Base-by-base conservation (phyloP, 1,139 yeast genomes). In the Protomyces gravidus region DNA sequence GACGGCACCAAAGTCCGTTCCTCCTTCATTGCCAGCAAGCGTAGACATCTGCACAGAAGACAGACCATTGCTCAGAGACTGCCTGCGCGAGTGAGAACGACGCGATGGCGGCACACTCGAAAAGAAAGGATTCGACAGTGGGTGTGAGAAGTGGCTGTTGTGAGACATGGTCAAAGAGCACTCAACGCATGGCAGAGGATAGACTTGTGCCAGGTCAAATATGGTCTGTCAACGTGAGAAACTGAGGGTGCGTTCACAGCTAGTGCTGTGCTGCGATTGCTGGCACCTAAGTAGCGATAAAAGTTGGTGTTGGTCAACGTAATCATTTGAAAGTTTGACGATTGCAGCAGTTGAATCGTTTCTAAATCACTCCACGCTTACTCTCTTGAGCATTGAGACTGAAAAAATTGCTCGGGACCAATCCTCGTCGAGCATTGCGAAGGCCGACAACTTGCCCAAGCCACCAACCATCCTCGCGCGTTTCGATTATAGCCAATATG, bases 381-480 rank as follows among this genome's bases (percentile, higher is more conserved):
- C 15, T 5, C 36, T 13, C 36, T 5, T 15, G 15, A 13, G 11
- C 15, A 5, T 5, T 30, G 36, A 30, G 15, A 13, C 15, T 30
- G 30, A 53, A 49, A 45, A 51, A 88, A 67, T 89, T 88, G 61
- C 90, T 86, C 11, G 96, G 96, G 2, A 89, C 92, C 58, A 88
- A 77, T 0, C 96, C 96, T 7, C 82, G 76, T 27, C 78, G 78
- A 28, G 67, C 65, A 9, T 80, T 80, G 27, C 81, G 76, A 61
- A 80, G 62, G n/a, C 71, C 71, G 6, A 80, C 76, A 56, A 85
- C 81, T 69, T 89, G 95, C 63, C 88, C 86, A 66, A 85, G 84
- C 84, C 86, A 89, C 96, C 96, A 89, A 36, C 89, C 89, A 68
- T 89, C 96, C 59, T 85, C 90, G 70, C 88, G 95, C 76, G 80